Evolutionary conservation across 768 basidiomycete species (phyloP), one percentile per base, ranked within the genome.

Genomic region (Stropharia rugosoannulata): DNA sequence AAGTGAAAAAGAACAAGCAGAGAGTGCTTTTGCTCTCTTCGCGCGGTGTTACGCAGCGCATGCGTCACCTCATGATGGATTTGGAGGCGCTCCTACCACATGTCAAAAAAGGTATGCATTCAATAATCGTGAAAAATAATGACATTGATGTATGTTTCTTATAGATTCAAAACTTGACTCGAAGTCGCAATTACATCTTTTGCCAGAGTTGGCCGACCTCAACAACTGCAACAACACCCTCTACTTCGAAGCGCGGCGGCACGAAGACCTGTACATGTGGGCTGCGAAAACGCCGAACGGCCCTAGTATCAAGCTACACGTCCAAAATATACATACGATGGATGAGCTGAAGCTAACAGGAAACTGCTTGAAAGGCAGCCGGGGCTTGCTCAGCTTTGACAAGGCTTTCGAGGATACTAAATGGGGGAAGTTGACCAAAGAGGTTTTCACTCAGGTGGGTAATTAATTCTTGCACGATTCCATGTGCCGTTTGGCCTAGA

Each of bases 331-430:
- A 52, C 97, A 99, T 71, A 99, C 97, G 41, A 98, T 98, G 97
- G 97, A 98, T 74, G 97, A 99, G 72, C 80, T 99, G 61, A 98
- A 98, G 77, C 91, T 99, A 95, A 96, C 95, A 6, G 97, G 97
- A 32, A 98, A 99, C 70, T 99, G 97, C 71, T 73, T 99, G 62
- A 97, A 96, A 73, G 97, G 97, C 15, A 92, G 91, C 65, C 77
- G 97, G 51, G 96, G 95, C 4, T 75, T 98, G 51, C 74, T 98
- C 60, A 92, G 90, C 67, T 99, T 99, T 69, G 95, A 97, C 72
- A 83, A 86, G 57, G 83, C 78, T 41, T 98, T 97, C 70, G 93
- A 98, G 44, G 84, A 90, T 49, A 88, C 83, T 50, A 93, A 90
- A 73, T 95, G 89, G 86, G 90, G 87, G 36, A 82, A 79, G 59